Evolutionary conservation across 108 stramenopile genomes (phyloP), one percentile per base, ranked within the genome.

Genomic region (Skeletonema tropicum): DNA sequence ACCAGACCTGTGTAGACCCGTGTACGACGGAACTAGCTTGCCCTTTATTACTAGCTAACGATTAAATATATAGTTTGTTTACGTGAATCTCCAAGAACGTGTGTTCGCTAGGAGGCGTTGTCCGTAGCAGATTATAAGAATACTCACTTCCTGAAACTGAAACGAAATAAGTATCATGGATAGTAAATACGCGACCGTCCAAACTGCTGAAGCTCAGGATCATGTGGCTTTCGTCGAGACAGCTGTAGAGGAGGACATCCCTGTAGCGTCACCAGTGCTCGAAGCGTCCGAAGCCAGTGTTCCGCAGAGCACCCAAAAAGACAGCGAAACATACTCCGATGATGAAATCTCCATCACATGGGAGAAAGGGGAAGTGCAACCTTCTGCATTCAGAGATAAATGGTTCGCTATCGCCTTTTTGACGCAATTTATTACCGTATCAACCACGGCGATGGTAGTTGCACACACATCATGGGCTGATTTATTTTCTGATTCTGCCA

Each of bases 341-440:
- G 52, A 55, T 23, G 21, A 23, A 23, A 61, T 76, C 26, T 45
- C 60, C 21, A 46, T 76, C 69, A 76, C 75, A 5, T 76, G 75
- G 75, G 75, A 76, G 31, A 71, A 55, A 64, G 83, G 80, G 30
- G 80, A 83, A 64, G 65, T 71, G 0, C 82, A 77, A 32, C 73
- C 71, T 25, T 60, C 83, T 7, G 72, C 69, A 46, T 85, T 74
- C 32, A 72, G 88, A 6, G 88, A 88, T 63, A 62, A 61, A 25
- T 80, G 83, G 61, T 88, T 88, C 64, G 88, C 88, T 11, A 59
- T 88, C 13, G 80, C 81, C 1, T 88, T 88, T 35, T 0, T 85
- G 39, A 19, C 70, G 15, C 88, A 88, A 32, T 36, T 81, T 15
- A 21, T 76, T 29, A 63, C 48, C 17, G 52, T 81, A 29, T 10